These are phyloP conservation scores for Verticillium zaregamsianum DNA, from an alignment of 2,329 filamentous ascomycete genomes.

Conservation along the genomic window DNA sequence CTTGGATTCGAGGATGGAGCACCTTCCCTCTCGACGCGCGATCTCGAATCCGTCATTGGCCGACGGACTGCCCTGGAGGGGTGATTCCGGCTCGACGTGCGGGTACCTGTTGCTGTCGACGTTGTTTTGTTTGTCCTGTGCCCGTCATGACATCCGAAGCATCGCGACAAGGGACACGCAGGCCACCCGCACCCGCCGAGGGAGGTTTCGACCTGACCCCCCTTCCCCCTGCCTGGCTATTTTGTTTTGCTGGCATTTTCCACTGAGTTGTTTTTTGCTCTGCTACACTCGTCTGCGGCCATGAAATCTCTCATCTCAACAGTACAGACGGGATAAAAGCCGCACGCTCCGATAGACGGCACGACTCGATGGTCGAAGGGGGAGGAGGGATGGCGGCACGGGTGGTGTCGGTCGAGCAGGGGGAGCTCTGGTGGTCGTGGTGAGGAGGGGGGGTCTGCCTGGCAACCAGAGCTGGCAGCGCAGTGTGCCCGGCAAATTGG, in stretches of 20 bases:
- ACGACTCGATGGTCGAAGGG: background rate
- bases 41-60: background rate
- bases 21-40: background rate
- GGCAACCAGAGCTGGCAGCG: background rate
- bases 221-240: background rate
- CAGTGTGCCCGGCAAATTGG: background rate
- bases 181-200: background rate
- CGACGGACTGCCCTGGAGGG: background rate
- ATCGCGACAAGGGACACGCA: background rate
- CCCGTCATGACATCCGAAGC: background rate
- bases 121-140: background rate
- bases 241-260: background rate
- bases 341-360: conserved; percentile 1
- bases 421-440: background rate
- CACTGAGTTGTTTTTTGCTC: background rate
- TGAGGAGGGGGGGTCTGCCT: background rate
- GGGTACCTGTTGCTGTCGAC: too few relatives aligned
- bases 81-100: background rate
- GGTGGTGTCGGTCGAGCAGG: background rate
- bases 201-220: background rate
- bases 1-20: background rate
- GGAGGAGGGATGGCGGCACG: background rate
- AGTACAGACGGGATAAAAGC: conserved; percentile 1
- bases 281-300: background rate
- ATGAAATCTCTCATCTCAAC: conserved; percentile 1